Conservation (phyloP, 2,329 filamentous ascomycete species). For the Botrytis byssoidea region DNA sequence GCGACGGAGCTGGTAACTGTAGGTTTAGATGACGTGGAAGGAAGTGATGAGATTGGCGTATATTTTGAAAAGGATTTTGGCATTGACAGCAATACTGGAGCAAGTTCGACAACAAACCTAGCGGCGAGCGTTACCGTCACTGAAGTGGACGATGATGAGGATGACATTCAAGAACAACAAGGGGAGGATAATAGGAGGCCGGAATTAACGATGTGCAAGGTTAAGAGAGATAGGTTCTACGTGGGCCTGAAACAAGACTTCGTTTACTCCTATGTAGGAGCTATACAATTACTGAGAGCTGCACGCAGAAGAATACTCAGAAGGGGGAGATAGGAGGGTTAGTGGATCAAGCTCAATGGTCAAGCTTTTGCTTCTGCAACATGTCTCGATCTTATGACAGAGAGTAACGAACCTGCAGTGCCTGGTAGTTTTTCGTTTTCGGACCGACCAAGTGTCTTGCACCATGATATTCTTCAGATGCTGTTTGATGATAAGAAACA, state of each 20-base stretch:
- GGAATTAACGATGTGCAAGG: conserved; percentile 33
- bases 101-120: background rate
- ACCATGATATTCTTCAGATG: background rate
- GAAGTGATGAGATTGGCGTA: conserved; percentile 22
- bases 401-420: no score
- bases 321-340: background rate
- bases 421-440: background rate
- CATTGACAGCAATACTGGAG: background rate
- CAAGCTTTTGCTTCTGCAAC: background rate
- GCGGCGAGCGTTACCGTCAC: background rate
- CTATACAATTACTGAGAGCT: conserved; percentile 19
- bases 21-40: conserved; percentile 20
- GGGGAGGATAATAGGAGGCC: conserved; percentile 21
- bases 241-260: conserved; percentile 18
- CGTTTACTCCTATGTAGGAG: conserved; percentile 28
- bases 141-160: conserved; percentile 14
- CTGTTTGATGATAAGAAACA: background rate
- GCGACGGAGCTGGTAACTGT: conserved; percentile 32
- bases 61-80: conserved; percentile 34
- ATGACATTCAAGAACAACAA: background rate
- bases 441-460: background rate
- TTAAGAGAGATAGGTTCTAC: conserved; percentile 34
- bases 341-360: background rate
- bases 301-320: conserved; percentile 26
- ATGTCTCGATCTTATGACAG: background rate